A percentile compares a stretch with the other conserved stretches of the same genome.
Evolutionary conservation across 2,329 filamentous ascomycete species (phyloP).

Genomic region (Alternaria angustiovoidea): DNA sequence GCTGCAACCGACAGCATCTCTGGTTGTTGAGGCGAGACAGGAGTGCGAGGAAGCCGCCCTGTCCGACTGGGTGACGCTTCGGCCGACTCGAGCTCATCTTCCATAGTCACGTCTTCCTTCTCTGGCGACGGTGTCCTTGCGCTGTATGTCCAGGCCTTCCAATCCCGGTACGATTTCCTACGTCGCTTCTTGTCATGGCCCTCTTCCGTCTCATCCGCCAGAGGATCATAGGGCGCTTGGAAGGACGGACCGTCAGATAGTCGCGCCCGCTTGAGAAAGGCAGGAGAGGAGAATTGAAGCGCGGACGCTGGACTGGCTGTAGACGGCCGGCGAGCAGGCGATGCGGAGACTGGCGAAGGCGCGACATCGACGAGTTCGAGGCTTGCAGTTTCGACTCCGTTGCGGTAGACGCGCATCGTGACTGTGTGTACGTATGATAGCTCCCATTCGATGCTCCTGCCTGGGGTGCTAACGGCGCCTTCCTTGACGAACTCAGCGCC

Average conservation of each 20-base stretch:
- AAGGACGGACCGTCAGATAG: conserved; percentile 74
- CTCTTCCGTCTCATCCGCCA: conserved; percentile 67
- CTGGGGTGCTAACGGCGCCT: conserved; percentile 63
- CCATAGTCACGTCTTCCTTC: conserved; percentile 50
- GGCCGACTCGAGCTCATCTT: conserved; percentile 25
- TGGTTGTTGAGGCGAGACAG: conserved; percentile 32
- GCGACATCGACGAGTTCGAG: conserved; percentile 62
- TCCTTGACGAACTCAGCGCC: conserved; percentile 71
- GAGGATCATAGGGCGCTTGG: conserved; percentile 69
- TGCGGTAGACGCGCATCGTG: conserved; percentile 51
- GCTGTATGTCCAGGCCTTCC: conserved; percentile 76
- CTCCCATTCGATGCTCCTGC: conserved; percentile 66
- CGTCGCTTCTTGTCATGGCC: conserved; percentile 72
- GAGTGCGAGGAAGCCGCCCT: conserved; percentile 36
- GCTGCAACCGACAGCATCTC: conserved; percentile 12
- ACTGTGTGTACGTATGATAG: conserved; percentile 57
- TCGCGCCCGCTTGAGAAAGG: conserved; percentile 74
- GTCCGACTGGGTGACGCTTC: conserved; percentile 35
- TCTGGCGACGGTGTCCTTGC: conserved; percentile 77
- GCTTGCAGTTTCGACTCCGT: conserved; percentile 57
- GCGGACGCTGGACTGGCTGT: conserved; percentile 15
- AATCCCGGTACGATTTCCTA: conserved; percentile 73
- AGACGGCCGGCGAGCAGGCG: conserved; percentile 30
- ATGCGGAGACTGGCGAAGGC: conserved; percentile 37
- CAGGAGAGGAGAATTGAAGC: conserved; percentile 74